Base-by-base conservation (phyloP, 2,329 filamentous ascomycete species). In the Zymoseptoria pseudotritici region DNA sequence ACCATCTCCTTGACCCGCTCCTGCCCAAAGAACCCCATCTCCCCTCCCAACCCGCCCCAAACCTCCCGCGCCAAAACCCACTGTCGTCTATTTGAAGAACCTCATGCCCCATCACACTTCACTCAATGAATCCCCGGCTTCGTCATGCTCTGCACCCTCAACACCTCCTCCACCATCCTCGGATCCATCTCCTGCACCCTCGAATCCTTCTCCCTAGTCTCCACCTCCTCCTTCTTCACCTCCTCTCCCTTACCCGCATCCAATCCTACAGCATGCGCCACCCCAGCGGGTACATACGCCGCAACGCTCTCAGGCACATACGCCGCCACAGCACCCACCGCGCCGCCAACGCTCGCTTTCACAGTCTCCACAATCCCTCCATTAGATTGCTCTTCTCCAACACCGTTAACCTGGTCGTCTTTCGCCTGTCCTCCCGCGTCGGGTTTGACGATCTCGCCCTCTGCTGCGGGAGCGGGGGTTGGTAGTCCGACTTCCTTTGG, bases 401-500 rank as follows among this genome's bases (percentile, higher is more conserved):
- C 1, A 72, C 69, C 21, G 72, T 69, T 60, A 1, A 67, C 65
- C 46, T 76, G 70, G 55, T 72, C 68, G 9, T 69, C 68, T 8
- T 60, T 26, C 5, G 65, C 55, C 1, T 75, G 71, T 36, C 36
- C 36, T 7, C 36, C 36, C 36, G 36, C 36, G 17, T 46, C 36
- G 13, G 36, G 36, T n/a, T 46, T 46, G 13, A 46, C 36, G 36
- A 46, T 5, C 13, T 46, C 36, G 1, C 36, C 36, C 36, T 46
- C 36, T 11, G 36, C 36, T n/a, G 36, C 36, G 36, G 36, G 36
- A 46, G 36, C 13, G 17, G 36, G 36, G 5, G 36, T 46, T 6
- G 36, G 36, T n/a, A 46, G 36, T n/a, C 36, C 36, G 2, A 76
- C 74, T 54, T 79, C 77, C 66, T 81, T 81, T 8, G 77, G 75